Evolutionary conservation across 108 stramenopile genomes (phyloP), one percentile per base, ranked within the genome.

Genomic region (Cyclostephanos invisitatus): DNA sequence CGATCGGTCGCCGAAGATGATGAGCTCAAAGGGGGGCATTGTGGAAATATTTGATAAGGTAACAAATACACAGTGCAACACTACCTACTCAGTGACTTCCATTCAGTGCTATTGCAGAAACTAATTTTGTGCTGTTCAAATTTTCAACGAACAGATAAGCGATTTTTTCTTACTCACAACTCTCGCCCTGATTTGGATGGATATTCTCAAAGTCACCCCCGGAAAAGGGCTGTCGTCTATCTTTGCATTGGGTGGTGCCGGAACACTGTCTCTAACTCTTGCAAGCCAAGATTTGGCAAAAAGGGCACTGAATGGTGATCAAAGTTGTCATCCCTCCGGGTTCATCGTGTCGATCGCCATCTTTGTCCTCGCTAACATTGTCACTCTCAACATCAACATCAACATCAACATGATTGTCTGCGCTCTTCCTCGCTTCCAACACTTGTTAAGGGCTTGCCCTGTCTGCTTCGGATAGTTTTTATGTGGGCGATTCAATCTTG

Each of bases 161-260:
- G 80, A 81, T 60, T 74, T 81, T 37, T 81, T 81, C 38, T 35
- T 73, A 7, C 74, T 81, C 51, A 58, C 68, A 55, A 14, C 74
- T 14, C 57, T 81, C 2, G 42, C 73, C 5, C 62, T 74, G 14
- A 46, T 81, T 0, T 81, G 69, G 69, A 67, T 74, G 25, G 85
- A 86, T 29, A 75, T 88, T 17, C 62, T 88, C 3, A 37, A 80
- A 51, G 74, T 87, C n/a, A 77, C 83, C 28, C 32, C 46, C 24
- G 86, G 86, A 6, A 65, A 71, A 27, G 85, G 72, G 2, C 36
- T 86, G 40, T 81, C 72, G 7, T 73, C 70, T 5, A 54, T 89
- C 0, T 87, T 89, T 72, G 86, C 88, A 7, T 73, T 89, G 51
- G 84, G 88, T 55, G 70, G 81, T 56, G 84, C 75, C 10, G 80